phyloP scores from a whole-genome alignment of 1,139 yeast genomes.

The Pichia inconspicua region DNA sequence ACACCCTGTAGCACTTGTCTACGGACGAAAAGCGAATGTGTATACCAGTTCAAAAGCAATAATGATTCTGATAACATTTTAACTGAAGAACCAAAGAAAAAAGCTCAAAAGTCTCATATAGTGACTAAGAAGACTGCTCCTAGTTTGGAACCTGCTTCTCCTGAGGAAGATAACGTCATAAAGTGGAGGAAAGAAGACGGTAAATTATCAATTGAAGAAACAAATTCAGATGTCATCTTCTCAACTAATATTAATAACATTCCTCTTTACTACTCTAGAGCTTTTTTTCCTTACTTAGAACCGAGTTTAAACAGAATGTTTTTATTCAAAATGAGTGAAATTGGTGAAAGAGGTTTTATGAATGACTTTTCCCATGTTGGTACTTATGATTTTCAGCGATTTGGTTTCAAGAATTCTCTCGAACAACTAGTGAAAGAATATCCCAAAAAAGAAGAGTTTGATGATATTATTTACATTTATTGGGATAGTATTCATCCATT shows the following conservation, averaged over 20 bases:
- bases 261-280: constrained; percentile 14
- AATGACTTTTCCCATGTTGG: constrained; percentile 5
- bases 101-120: background rate
- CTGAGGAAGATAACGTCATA: background rate
- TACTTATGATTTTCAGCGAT: constrained; percentile 10
- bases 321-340: constrained; percentile 11
- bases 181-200: background rate
- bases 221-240: constrained; percentile 1
- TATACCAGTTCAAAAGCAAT: constrained; percentile 39
- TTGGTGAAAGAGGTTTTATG: constrained; percentile 4
- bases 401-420: constrained; percentile 2
- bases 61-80: background rate
- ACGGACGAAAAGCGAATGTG: constrained; percentile 30
- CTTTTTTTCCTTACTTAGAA: constrained; percentile 16
- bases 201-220: background rate
- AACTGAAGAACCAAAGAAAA: background rate
- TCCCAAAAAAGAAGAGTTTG: constrained; percentile 13
- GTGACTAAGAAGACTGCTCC: background rate
- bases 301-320: constrained; percentile 14
- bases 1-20: constrained; percentile 25
- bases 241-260: constrained; percentile 3
- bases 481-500: constrained; percentile 16
- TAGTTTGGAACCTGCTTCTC: background rate
- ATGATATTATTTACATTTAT: constrained; percentile 9
- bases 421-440: constrained; percentile 8